phyloP scores from a whole-genome alignment of 495 filamentous ascomycete genomes.

The Aspergillus bridgeri region DNA sequence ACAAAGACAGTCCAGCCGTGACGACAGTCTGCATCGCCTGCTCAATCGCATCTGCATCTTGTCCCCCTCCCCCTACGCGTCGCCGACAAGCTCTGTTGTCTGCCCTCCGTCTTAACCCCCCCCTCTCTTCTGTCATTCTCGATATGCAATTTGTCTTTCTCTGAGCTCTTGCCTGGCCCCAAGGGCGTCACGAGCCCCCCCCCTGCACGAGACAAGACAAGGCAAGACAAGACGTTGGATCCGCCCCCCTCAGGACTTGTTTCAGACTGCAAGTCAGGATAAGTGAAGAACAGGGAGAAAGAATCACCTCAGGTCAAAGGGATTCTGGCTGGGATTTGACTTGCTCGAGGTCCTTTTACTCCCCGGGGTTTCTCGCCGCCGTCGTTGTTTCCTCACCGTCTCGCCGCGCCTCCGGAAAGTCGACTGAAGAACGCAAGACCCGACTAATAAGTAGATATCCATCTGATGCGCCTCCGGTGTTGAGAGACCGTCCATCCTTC shows the following conservation, averaged over 20 bases:
- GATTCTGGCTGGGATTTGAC: not conserved
- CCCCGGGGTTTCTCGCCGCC: constrained; percentile 10
- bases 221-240: constrained; percentile 2
- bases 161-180: constrained; percentile 19
- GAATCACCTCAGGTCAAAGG: not conserved
- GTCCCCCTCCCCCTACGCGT: constrained; percentile 4
- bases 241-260: not conserved
- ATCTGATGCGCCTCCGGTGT: constrained; percentile 9
- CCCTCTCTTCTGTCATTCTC: constrained; percentile 8
- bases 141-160: constrained; percentile 26
- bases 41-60: constrained; percentile 3
- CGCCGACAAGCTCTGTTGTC: not conserved
- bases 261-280: not conserved
- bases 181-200: constrained; percentile 23
- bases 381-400: constrained; percentile 27
- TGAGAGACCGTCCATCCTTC: constrained; percentile 5
- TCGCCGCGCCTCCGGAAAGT: constrained; percentile 1
- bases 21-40: constrained; percentile 5
- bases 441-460: not conserved
- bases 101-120: not conserved
- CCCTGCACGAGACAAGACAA: constrained; percentile 15
- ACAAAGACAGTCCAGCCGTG: constrained; percentile 5
- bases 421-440: constrained; percentile 2
- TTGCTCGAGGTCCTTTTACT: not conserved
- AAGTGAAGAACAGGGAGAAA: not conserved